Base-by-base conservation (phyloP, 805 yeast genomes). In the Saccharomycopsis oosterbeekiorum region DNA sequence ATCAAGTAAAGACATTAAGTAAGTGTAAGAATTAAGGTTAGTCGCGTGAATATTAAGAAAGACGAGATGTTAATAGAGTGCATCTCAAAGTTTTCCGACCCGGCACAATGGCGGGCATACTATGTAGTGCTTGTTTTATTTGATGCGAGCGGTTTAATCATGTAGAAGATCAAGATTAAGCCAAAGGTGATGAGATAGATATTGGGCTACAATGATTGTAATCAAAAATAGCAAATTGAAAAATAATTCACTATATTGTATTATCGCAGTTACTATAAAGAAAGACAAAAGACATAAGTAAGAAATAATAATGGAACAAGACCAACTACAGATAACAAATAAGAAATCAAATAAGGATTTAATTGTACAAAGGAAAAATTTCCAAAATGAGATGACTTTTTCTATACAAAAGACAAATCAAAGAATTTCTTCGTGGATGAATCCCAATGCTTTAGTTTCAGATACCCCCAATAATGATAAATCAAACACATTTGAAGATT, bases 351-450 rank as follows among this genome's bases (percentile, higher is more conserved):
- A 62, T 26, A 60, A 59, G 24, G 40, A 53, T 1, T 17, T 55
- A 4, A 62, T 62, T 14, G 37, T 51, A 26, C 56, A 60, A 55
- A 58, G 61, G 41, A 34, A 58, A 53, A 19, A 26, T 19, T 59
- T 63, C 21, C 65, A 63, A 53, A 59, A 54, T 53, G 60, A 60
- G 34, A 37, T 63, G 29, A 37, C 26, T 17, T 15, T 14, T 2
- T 58, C 63, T 11, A 43, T 63, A 14, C 37, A 26, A 6, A 15
- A 42, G 19, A 56, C 60, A 6, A 60, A 60, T 39, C 50, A 59
- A 19, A 55, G 40, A 19, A 59, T 63, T 10, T 19, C 29, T 11
- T 58, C 62, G 19, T 63, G 65, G 65, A n/a, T 63, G 39, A 43
- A 54, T 10, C 60, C 62, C 6, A 29, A 29, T 4, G 34, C 34